phyloP scores from a whole-genome alignment of 345 rosid species.

The Boechera retrofracta region DNA sequence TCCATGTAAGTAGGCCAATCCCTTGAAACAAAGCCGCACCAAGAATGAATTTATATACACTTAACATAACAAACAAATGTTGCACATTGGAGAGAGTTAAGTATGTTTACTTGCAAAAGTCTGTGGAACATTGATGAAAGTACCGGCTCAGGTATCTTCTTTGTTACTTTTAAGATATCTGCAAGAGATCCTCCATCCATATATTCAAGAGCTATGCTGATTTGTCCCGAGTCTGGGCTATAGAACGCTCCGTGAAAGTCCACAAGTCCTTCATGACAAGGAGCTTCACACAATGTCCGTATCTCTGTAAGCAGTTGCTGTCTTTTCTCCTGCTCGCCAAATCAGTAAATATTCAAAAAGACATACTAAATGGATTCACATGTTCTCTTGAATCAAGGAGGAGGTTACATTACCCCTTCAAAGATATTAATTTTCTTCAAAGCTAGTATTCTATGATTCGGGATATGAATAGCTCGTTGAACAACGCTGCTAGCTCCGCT shows the following conservation, averaged over 20 bases:
- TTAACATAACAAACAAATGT: constrained; percentile 16
- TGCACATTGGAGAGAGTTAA: constrained; percentile 14
- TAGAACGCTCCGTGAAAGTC: constrained; percentile 97
- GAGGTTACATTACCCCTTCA: constrained; percentile 63
- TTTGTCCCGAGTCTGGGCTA: constrained; percentile 91
- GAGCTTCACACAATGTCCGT: constrained; percentile 92
- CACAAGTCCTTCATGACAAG: constrained; percentile 88
- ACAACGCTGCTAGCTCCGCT: constrained; percentile 98
- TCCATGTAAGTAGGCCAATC: constrained; percentile 90
- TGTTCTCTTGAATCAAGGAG: constrained; percentile 1
- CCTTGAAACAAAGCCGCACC: constrained; percentile 49
- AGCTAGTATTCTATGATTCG: constrained; percentile 82
- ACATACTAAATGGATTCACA: not conserved
- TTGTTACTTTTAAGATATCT: constrained; percentile 66
- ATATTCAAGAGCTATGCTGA: constrained; percentile 95
- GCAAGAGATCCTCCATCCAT: constrained; percentile 98
- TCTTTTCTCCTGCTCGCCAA: constrained; percentile 76
- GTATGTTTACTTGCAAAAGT: constrained; percentile 70
- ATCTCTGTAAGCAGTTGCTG: constrained; percentile 95
- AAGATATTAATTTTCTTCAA: constrained; percentile 91
- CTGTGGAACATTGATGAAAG: constrained; percentile 89
- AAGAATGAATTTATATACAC: constrained; percentile 2
- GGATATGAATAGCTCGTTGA: constrained; percentile 94
- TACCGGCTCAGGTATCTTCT: constrained; percentile 81
- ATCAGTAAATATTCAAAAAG: not conserved